Percentiles rank a stretch among this genome's conserved stretches.
Evolutionary conservation across 306 rosid species (phyloP).

Genomic region (Quercus variabilis): DNA sequence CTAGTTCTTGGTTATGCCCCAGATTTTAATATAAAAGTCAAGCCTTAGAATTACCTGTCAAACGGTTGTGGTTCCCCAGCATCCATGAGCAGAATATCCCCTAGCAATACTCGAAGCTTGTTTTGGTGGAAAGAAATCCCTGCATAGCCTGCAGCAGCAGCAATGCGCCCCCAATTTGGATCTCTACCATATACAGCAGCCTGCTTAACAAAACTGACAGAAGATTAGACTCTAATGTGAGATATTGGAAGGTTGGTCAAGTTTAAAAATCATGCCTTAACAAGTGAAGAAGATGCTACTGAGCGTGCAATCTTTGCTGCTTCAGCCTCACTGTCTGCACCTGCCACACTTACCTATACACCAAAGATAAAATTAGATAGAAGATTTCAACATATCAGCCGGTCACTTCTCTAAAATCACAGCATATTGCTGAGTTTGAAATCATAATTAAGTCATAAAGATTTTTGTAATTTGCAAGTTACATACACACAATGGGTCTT

Average conservation of each 20-base stretch:
- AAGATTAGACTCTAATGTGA: conserved; percentile 8
- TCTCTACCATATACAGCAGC: conserved; percentile 92
- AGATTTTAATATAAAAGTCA: background rate
- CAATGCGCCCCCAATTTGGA: conserved; percentile 98
- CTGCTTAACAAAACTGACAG: conserved; percentile 37
- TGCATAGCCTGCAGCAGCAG: conserved; percentile 85
- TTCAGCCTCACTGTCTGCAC: conserved; percentile 72
- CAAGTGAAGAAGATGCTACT: conserved; percentile 82
- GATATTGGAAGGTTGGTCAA: background rate
- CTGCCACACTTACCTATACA: conserved; percentile 67
- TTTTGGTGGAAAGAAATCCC: conserved; percentile 74
- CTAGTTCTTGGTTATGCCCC: background rate
- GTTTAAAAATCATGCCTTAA: conserved; percentile 54
- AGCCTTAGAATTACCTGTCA: conserved; percentile 47
- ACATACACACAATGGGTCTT: no score
- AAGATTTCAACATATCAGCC: background rate
- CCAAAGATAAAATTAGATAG: conserved; percentile 15
- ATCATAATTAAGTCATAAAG: background rate
- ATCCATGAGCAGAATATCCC: conserved; percentile 81
- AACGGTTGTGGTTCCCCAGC: conserved; percentile 81
- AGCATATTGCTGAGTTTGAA: background rate
- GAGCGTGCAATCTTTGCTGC: conserved; percentile 95
- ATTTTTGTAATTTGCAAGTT: background rate
- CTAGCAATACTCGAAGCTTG: conserved; percentile 68
- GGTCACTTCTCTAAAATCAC: conserved; percentile 11